A percentile compares a stretch with the other conserved stretches of the same genome.
These are phyloP conservation scores for Eucommia ulmoides DNA, from an alignment of 257 asterid species.

Conservation along the genomic window DNA sequence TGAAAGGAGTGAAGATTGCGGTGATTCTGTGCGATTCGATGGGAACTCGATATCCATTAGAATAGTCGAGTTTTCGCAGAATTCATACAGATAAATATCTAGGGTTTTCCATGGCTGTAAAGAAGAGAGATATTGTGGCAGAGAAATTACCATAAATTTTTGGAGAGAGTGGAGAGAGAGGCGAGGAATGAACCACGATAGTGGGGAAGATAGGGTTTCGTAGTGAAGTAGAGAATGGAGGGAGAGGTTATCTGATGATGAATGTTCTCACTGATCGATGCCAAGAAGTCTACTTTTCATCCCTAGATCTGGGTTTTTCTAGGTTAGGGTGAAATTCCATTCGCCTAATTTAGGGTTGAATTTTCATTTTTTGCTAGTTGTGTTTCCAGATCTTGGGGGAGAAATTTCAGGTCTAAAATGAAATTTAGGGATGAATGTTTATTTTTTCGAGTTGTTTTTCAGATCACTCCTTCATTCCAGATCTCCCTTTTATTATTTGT, in stretches of 20 bases:
- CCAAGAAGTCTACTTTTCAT: no score
- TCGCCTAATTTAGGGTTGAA: no score
- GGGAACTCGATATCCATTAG: slow-evolving; percentile 31
- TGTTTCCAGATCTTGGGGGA: no score
- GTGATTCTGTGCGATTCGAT: slow-evolving; percentile 5
- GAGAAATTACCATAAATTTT: slow-evolving; percentile 32
- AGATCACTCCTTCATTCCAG: no score
- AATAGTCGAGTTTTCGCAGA: background rate
- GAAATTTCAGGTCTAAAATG: no score
- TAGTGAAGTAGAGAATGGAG: background rate
- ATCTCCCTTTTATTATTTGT: no score
- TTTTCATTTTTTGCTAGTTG: no score
- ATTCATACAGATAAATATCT: background rate
- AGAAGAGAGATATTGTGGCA: slow-evolving; percentile 29
- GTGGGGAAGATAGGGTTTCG: no score
- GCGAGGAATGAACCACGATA: slow-evolving; percentile 11
- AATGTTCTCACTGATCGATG: background rate
- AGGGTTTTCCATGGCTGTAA: slow-evolving; percentile 10
- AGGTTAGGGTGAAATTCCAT: no score
- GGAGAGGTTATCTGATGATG: background rate
- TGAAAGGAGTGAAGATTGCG: slow-evolving; percentile 11
- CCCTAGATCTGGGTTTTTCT: no score
- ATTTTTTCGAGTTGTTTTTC: no score
- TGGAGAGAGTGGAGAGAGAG: slow-evolving; percentile 8
- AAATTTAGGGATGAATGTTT: no score